Conservation (phyloP, 176 grass and related monocot genomes). For the Paspalum notatum region DNA sequence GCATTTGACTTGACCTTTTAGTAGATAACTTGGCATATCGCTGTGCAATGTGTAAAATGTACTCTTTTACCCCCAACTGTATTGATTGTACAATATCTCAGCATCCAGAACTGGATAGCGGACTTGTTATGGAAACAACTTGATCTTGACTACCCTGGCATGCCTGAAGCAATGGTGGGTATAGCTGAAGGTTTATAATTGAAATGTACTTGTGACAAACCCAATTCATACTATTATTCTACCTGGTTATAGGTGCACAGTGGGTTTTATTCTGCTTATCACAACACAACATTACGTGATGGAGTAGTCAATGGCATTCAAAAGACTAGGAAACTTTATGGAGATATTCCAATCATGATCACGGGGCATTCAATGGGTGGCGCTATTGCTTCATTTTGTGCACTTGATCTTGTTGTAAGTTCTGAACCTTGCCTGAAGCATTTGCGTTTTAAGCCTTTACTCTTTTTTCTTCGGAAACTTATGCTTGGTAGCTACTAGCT, state of each 20-base stretch:
- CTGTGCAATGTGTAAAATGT: constrained; percentile 29
- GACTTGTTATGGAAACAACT: constrained; percentile 93
- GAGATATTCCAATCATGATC: constrained; percentile 75
- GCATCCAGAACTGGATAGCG: constrained; percentile 90
- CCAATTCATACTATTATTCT: neutral
- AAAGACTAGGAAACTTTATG: constrained; percentile 61
- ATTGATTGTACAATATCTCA: constrained; percentile 44
- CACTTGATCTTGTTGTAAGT: constrained; percentile 95
- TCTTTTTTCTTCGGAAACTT: neutral
- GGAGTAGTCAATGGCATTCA: constrained; percentile 65
- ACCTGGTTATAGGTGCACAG: constrained; percentile 71
- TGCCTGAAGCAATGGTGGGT: constrained; percentile 87
- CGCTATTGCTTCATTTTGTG: constrained; percentile 96
- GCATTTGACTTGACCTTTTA: neutral
- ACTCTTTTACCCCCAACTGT: neutral
- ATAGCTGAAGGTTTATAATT: neutral
- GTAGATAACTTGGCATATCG: constrained; percentile 11
- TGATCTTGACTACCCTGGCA: constrained; percentile 89
- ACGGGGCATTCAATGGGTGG: constrained; percentile 94
- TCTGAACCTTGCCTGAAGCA: constrained; percentile 23
- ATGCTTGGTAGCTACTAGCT: neutral
- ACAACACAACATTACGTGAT: constrained; percentile 72
- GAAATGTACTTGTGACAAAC: neutral
- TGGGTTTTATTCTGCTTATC: constrained; percentile 92
- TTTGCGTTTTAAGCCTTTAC: neutral